Conservation (phyloP, 2,329 filamentous ascomycete species). For the Aspergillus latus region DNA sequence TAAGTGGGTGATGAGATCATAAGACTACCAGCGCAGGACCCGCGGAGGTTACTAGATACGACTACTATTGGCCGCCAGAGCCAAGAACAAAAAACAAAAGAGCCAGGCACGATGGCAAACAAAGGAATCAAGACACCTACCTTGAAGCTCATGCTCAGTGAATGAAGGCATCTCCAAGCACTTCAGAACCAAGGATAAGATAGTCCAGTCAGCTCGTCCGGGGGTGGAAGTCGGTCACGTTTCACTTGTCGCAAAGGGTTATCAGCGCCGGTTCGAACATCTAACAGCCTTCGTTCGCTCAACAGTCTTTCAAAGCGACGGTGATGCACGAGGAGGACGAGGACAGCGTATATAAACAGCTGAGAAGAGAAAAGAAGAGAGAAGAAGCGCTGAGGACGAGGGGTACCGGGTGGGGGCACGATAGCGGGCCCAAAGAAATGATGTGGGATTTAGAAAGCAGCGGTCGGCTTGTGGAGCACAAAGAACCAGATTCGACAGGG, state of each 20-base stretch:
- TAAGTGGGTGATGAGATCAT: slow-evolving; percentile 23
- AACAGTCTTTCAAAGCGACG: neutral
- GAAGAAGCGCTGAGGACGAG: neutral
- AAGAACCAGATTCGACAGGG: neutral
- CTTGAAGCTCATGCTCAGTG: slow-evolving; percentile 31
- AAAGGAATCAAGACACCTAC: slow-evolving; percentile 24
- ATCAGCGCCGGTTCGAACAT: neutral
- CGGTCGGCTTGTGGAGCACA: slow-evolving; percentile 6
- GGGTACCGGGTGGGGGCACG: slow-evolving; percentile 1
- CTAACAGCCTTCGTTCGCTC: neutral
- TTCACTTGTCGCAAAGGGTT: neutral
- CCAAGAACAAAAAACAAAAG: slow-evolving; percentile 14
- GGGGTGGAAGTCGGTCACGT: slow-evolving; percentile 6
- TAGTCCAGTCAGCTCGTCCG: neutral
- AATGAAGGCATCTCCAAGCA: slow-evolving; percentile 30
- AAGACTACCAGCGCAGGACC: slow-evolving; percentile 16
- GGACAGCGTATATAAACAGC: neutral
- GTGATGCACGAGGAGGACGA: neutral
- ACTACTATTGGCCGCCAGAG: slow-evolving; percentile 16
- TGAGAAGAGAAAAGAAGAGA: slow-evolving; percentile 6
- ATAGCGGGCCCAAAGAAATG: slow-evolving; percentile 2
- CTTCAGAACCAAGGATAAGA: neutral
- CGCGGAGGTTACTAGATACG: slow-evolving; percentile 17
- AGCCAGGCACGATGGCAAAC: slow-evolving; percentile 7
- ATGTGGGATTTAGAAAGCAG: neutral